These are phyloP conservation scores for Triadica sebifera DNA, from an alignment of 345 rosid genomes.

Conservation along the genomic window DNA sequence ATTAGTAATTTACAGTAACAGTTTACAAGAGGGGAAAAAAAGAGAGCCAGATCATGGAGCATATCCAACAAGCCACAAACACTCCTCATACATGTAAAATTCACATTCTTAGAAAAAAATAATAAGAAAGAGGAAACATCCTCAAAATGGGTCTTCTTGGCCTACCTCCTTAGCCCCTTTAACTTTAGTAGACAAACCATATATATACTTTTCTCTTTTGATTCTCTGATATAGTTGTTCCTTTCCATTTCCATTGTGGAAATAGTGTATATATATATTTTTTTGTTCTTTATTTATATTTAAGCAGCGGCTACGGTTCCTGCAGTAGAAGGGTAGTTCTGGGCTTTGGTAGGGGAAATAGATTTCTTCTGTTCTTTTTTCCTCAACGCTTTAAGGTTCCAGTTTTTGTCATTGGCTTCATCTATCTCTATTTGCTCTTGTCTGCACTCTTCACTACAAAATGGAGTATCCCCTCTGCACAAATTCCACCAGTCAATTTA, in stretches of 20 bases:
- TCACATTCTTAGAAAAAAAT: too few relatives aligned
- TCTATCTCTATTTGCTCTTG: conserved; percentile 75
- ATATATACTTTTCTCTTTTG: background rate
- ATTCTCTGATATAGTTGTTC: background rate
- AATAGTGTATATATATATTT: background rate
- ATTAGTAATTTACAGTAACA: too few relatives aligned
- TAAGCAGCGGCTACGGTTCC: conserved; percentile 54
- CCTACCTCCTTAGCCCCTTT: background rate
- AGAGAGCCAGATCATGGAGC: background rate
- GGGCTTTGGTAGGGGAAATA: conserved; percentile 33
- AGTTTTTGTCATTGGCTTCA: conserved; percentile 56
- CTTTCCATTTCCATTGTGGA: background rate
- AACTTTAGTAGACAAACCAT: background rate
- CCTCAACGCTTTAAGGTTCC: conserved; percentile 50
- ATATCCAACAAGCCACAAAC: conserved; percentile 1
- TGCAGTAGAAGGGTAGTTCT: conserved; percentile 32
- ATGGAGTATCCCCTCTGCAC: conserved; percentile 83
- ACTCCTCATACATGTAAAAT: background rate
- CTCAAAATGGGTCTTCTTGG: conserved; percentile 12
- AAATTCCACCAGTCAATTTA: background rate
- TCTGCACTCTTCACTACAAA: conserved; percentile 88
- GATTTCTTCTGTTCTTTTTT: conserved; percentile 41
- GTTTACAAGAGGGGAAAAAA: background rate
- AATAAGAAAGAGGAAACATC: background rate
- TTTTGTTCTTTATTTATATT: background rate